Evolutionary conservation across 2,329 filamentous ascomycete genomes (phyloP).

Genomic region (Cadophora sp.): DNA sequence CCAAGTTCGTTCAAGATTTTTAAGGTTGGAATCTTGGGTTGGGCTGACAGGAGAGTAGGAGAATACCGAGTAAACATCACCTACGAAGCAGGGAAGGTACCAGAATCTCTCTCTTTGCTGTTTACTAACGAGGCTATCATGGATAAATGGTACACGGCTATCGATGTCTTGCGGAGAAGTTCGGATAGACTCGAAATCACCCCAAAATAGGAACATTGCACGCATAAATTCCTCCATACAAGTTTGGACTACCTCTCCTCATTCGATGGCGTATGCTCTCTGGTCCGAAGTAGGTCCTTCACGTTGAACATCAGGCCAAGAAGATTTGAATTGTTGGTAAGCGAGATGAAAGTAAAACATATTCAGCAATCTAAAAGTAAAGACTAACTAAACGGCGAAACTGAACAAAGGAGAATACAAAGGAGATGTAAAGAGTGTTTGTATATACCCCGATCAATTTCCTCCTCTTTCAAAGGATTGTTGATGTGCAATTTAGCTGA

Average conservation of each 20-base stretch:
- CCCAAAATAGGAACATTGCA: no score
- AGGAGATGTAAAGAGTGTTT: neutral
- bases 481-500: neutral
- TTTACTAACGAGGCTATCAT: neutral
- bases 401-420: neutral
- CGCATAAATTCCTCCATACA: no score
- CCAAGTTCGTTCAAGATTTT: no score
- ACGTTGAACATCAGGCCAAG: no score
- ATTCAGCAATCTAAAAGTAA: neutral
- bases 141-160: neutral
- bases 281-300: no score
- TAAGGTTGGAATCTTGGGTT: neutral
- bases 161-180: neutral
- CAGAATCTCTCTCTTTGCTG: neutral
- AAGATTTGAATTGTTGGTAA: neutral
- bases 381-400: neutral
- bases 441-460: neutral
- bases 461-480: neutral
- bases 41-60: neutral
- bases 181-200: no score
- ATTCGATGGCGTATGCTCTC: no score
- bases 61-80: neutral
- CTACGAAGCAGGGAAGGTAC: neutral
- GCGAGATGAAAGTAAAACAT: neutral
- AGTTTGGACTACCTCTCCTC: no score